Evolutionary conservation across 176 grass and related monocot genomes (phyloP).

Genomic region (Metroxylon sagu): DNA sequence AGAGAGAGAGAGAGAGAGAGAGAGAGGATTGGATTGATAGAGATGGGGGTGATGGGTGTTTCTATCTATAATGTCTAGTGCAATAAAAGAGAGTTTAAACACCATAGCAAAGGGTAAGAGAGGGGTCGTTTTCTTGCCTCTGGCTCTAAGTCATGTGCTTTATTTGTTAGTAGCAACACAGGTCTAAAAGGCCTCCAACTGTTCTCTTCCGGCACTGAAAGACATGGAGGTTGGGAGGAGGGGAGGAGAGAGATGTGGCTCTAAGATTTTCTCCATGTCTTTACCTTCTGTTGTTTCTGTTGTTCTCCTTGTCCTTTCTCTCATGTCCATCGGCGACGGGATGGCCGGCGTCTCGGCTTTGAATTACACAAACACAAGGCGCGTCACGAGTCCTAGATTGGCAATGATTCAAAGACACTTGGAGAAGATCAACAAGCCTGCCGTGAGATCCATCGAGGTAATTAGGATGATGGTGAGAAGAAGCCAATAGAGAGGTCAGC

Average conservation of each 20-base stretch:
- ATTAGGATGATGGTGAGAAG: background rate
- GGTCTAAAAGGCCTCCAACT: background rate
- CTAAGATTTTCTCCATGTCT: slow-evolving; percentile 12
- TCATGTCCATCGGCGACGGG: background rate
- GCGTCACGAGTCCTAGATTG: slow-evolving; percentile 32
- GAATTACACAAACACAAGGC: background rate
- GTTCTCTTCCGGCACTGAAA: slow-evolving; percentile 20
- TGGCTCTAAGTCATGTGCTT: slow-evolving; percentile 11
- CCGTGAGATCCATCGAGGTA: slow-evolving; percentile 51
- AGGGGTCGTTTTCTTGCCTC: slow-evolving; percentile 10
- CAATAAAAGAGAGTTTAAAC: background rate
- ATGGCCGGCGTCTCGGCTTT: background rate
- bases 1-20: slow-evolving; percentile 1
- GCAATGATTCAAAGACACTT: slow-evolving; percentile 56
- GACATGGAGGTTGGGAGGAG: slow-evolving; percentile 15
- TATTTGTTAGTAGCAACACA: background rate
- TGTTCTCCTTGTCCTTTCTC: slow-evolving; percentile 20
- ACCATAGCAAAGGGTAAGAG: background rate
- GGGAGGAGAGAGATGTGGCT: slow-evolving; percentile 5
- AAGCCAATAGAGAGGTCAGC: too few relatives aligned
- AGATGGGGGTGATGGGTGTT: background rate
- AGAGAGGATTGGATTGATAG: background rate
- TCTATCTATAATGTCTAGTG: too few relatives aligned
- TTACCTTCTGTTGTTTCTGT: background rate
- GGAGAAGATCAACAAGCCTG: slow-evolving; percentile 53